A percentile compares a stretch with the other conserved stretches of the same genome.
Conservation (phyloP, 148 eudicot species). For the Rhododendron mucronatum region DNA sequence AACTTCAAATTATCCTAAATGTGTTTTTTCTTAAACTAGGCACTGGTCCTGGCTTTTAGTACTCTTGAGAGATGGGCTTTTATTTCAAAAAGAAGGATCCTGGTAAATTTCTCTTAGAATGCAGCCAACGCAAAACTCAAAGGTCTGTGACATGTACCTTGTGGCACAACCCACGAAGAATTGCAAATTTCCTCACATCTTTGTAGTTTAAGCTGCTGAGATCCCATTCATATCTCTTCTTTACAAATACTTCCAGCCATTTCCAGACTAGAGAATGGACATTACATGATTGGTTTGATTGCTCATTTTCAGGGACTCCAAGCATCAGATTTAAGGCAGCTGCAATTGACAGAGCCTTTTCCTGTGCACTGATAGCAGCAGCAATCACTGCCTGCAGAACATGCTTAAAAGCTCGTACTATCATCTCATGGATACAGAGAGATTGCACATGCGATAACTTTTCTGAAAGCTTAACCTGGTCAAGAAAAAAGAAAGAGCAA, state of each 20-base stretch:
- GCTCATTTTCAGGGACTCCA: constrained; percentile 52
- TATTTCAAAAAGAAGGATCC: not conserved
- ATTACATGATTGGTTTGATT: constrained; percentile 33
- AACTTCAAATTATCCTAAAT: not conserved
- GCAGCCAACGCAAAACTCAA: not conserved
- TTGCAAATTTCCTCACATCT: constrained; percentile 87
- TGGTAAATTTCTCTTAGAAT: not conserved
- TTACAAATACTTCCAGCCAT: constrained; percentile 82
- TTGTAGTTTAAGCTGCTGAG: constrained; percentile 63
- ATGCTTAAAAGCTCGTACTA: constrained; percentile 98
- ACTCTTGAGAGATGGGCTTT: not conserved
- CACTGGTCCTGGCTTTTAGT: not conserved
- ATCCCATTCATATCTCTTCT: constrained; percentile 89
- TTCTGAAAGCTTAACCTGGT: constrained; percentile 92
- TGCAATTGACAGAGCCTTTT: constrained; percentile 72
- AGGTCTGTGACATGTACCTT: constrained; percentile 49
- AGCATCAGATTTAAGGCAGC: constrained; percentile 86
- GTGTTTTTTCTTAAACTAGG: not conserved
- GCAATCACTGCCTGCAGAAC: constrained; percentile 94
- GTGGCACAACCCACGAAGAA: constrained; percentile 95
- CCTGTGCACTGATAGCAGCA: constrained; percentile 47
- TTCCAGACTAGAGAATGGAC: constrained; percentile 62
- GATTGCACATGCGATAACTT: constrained; percentile 98
- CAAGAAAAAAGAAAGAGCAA: constrained; percentile 15
- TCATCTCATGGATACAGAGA: constrained; percentile 98